These are phyloP conservation scores for Schoenoplectus tabernaemontani DNA, from an alignment of 202 grass and related monocot species.

Conservation along the genomic window DNA sequence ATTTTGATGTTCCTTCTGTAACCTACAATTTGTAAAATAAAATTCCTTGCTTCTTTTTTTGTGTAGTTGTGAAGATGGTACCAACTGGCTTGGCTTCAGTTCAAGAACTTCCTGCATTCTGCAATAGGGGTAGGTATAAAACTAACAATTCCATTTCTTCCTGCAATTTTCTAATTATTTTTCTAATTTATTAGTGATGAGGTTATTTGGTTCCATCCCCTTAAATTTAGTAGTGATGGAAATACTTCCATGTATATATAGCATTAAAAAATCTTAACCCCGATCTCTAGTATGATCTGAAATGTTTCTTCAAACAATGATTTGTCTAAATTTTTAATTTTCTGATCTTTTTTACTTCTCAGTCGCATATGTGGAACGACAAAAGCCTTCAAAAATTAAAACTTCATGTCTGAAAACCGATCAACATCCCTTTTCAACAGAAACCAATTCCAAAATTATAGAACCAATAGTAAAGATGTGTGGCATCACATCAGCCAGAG, in stretches of 20 bases:
- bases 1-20: too few relatives aligned
- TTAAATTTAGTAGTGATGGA: too few relatives aligned
- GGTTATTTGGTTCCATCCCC: background rate
- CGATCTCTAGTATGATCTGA: background rate
- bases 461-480: constrained; percentile 74
- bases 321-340: background rate
- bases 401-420: constrained; percentile 16
- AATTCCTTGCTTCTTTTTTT: background rate
- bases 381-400: background rate
- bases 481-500: constrained; percentile 60
- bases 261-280: too few relatives aligned
- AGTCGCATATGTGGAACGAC: background rate
- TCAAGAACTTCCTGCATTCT: constrained; percentile 1
- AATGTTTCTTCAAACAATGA: background rate
- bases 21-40: too few relatives aligned
- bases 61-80: constrained; percentile 4
- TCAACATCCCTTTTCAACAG: background rate
- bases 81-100: background rate
- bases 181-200: background rate
- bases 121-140: constrained; percentile 8
- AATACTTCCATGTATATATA: too few relatives aligned
- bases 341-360: background rate
- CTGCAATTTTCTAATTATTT: background rate
- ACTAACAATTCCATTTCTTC: background rate
- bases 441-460: background rate